Percentiles rank a stretch among this genome's conserved stretches.
phyloP scores from a whole-genome alignment of 2,329 filamentous ascomycete species.

The Aureobasidium vineae region DNA sequence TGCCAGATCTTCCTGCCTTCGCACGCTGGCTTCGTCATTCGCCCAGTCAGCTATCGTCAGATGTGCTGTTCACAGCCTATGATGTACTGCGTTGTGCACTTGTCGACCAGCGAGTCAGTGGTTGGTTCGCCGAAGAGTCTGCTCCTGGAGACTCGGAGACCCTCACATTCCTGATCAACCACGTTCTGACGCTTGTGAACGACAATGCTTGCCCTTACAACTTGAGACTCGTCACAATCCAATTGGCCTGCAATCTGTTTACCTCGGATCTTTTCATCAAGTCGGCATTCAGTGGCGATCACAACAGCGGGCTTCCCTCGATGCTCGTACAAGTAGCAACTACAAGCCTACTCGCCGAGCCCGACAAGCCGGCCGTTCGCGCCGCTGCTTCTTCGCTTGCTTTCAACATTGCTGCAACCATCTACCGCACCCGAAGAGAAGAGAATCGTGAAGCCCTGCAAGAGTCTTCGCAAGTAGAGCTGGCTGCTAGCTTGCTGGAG shows the following conservation, averaged over 20 bases:
- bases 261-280: slow-evolving; percentile 68
- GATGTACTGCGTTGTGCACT: slow-evolving; percentile 80
- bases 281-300: slow-evolving; percentile 30
- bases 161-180: slow-evolving; percentile 59
- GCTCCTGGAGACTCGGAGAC: slow-evolving; percentile 49
- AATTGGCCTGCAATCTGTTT: slow-evolving; percentile 83
- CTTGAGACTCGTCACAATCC: slow-evolving; percentile 76
- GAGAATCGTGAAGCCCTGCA: slow-evolving; percentile 59
- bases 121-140: slow-evolving; percentile 75
- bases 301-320: slow-evolving; percentile 46
- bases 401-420: slow-evolving; percentile 74
- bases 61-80: slow-evolving; percentile 74
- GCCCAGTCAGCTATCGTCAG: slow-evolving; percentile 56
- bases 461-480: slow-evolving; percentile 72
- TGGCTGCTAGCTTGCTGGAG: slow-evolving; percentile 78
- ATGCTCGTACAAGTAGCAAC: slow-evolving; percentile 69
- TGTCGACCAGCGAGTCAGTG: slow-evolving; percentile 73
- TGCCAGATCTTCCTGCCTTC: slow-evolving; percentile 69
- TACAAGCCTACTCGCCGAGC: slow-evolving; percentile 70
- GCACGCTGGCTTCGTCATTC: slow-evolving; percentile 59
- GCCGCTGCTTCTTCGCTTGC: slow-evolving; percentile 79
- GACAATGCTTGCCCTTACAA: slow-evolving; percentile 69
- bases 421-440: slow-evolving; percentile 63
- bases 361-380: slow-evolving; percentile 68
- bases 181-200: slow-evolving; percentile 56